Evolutionary conservation across 83 land plant genomes (phyloP).

Genomic region (Diphasiastrum complanatum): DNA sequence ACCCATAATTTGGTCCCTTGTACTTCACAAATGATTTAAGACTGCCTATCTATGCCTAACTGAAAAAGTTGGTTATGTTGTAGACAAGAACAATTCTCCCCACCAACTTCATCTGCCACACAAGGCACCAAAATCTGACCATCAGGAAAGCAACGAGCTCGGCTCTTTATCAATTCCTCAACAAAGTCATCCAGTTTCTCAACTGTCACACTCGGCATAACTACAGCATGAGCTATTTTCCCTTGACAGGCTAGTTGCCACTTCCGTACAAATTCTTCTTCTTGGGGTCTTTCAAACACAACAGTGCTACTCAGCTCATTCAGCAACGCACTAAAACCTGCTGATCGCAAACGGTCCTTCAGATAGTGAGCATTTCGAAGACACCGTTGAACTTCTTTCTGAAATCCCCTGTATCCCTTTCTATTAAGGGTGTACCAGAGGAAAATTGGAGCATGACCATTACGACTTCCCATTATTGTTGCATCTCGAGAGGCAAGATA

Average conservation of each 20-base stretch:
- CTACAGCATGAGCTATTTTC: constrained; percentile 94
- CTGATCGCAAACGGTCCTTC: constrained; percentile 54
- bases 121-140: constrained; percentile 55
- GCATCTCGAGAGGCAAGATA: constrained; percentile 97
- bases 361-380: constrained; percentile 90
- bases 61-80: constrained; percentile 24
- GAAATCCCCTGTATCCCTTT: constrained; percentile 91
- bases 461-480: constrained; percentile 96
- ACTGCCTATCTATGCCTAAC: too few species aligned
- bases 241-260: constrained; percentile 99
- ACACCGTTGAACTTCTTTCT: constrained; percentile 93
- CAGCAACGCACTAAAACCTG: constrained; percentile 74
- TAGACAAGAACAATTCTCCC: constrained; percentile 65
- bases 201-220: constrained; percentile 90
- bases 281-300: constrained; percentile 91
- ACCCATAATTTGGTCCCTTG: too few species aligned
- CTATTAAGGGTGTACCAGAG: constrained; percentile 95
- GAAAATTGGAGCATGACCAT: constrained; percentile 96
- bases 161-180: constrained; percentile 52
- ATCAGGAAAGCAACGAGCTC: constrained; percentile 56
- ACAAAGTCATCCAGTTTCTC: constrained; percentile 71
- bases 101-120: constrained; percentile 62
- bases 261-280: constrained; percentile 77
- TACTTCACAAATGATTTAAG: too few species aligned
- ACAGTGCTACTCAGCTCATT: constrained; percentile 99